These are phyloP conservation scores for Colletotrichum orchidophilum DNA, from an alignment of 2,329 filamentous ascomycete genomes.

Conservation along the genomic window DNA sequence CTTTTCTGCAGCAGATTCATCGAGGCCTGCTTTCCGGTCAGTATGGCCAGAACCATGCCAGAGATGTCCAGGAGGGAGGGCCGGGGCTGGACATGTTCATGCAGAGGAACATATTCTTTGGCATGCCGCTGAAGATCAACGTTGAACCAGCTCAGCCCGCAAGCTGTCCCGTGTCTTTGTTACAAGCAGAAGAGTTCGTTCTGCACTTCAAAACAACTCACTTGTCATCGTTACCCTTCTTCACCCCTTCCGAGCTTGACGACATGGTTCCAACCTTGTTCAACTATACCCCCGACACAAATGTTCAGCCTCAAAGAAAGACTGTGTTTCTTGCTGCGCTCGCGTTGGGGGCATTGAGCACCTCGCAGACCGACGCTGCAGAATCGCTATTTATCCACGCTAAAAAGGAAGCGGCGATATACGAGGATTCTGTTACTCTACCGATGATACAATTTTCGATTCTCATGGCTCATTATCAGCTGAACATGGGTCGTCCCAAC, in stretches of 20 bases:
- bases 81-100: conserved; percentile 42
- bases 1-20: conserved; percentile 43
- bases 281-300: conserved; percentile 8
- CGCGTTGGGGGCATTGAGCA: conserved; percentile 39
- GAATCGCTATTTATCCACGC: conserved; percentile 39
- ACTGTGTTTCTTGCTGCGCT: conserved; percentile 38
- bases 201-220: conserved; percentile 35
- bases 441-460: conserved; percentile 43
- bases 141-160: conserved; percentile 22
- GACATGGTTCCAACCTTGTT: conserved; percentile 36
- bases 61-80: conserved; percentile 38
- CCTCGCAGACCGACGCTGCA: conserved; percentile 37
- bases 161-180: conserved; percentile 24
- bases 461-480: conserved; percentile 40
- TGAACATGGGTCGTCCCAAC: conserved; percentile 42
- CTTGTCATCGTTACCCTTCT: conserved; percentile 35
- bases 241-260: conserved; percentile 36
- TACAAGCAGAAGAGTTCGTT: conserved; percentile 35
- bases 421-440: conserved; percentile 43
- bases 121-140: conserved; percentile 38
- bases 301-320: conserved; percentile 36
- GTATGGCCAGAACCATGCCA: conserved; percentile 24
- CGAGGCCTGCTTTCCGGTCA: conserved; percentile 37
- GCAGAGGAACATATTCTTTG: conserved; percentile 43
- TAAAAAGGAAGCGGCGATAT: conserved; percentile 38